These are phyloP conservation scores for Rhododendron williamsianum DNA, from an alignment of 148 eudicot species.

Conservation along the genomic window DNA sequence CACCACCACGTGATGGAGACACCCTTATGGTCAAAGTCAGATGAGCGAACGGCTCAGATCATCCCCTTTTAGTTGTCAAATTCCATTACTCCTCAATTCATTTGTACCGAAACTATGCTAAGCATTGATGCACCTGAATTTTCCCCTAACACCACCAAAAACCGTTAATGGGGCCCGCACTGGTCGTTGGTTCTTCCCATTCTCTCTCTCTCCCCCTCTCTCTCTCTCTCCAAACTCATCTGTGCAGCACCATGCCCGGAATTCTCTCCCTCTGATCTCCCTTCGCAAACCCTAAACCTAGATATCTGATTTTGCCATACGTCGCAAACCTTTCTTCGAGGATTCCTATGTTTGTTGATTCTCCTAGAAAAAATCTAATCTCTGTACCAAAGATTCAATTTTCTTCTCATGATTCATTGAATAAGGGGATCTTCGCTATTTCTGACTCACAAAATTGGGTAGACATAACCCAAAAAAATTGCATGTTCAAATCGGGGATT, in stretches of 20 bases:
- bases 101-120: not conserved
- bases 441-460: not conserved
- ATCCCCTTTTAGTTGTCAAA: not conserved
- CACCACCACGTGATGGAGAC: not conserved
- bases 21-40: not conserved
- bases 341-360: not conserved
- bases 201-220: not conserved
- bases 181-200: constrained; percentile 4
- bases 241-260: not conserved
- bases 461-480: not conserved
- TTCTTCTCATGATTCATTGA: not conserved
- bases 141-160: not conserved
- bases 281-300: constrained; percentile 1
- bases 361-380: not conserved
- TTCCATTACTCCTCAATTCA: not conserved
- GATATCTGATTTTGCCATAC: not conserved
- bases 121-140: not conserved
- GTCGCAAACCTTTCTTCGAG: not conserved
- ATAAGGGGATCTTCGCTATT: not conserved
- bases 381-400: not conserved
- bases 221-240: not conserved
- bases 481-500: not conserved
- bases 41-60: not conserved
- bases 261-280: not conserved
- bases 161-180: constrained; percentile 11